Base-by-base conservation (phyloP, 2,329 filamentous ascomycete species). In the Fusarium concolor region DNA sequence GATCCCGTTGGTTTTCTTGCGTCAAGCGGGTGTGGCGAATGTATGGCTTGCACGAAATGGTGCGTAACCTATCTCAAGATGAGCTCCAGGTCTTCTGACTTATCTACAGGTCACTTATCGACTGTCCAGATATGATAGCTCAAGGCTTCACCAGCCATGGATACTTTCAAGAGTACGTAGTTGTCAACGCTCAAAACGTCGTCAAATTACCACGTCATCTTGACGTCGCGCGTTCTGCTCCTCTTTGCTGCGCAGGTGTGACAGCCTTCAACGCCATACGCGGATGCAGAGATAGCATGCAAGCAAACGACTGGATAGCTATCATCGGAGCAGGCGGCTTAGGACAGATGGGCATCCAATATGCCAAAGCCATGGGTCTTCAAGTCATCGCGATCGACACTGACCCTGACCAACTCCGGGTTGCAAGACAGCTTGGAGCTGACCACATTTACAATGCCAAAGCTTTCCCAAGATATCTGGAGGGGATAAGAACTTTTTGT, bases 291-390 rank as follows among this genome's bases (percentile, higher is more conserved):
- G 12, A 33, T 10, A 15, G 31, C 7, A 38, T 22, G 26, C 14
- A 26, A 22, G 35, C 15, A 15, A 24, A 11, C 6, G 26, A 41
- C 5, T 51, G 31, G 31, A 11, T 58, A 22, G 55, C 39, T 14
- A 41, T 58, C 31, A 45, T 53, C 24, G 46, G 41, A 4, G 41
- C 47, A 10, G 47, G 55, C 5, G 18, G 41, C n/a, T 22, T 53
- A 17, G 47, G 47, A 3, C 22, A 42, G 15, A 37, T 53, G 39
- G 46, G 22, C 15, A 52, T 58, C n/a, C 39, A 33, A 17, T 45
- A 52, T 43, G 46, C 46, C 9, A 39, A 57, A 52, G 55, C 55
- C 20, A 57, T 57, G 46, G 47, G 46, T 2, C 20, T 58, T 15
- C 28, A 31, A 7, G 46, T 41, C 17, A 33, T 53, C 15, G 31